A percentile compares a stretch with the other conserved stretches of the same genome.
phyloP scores from a whole-genome alignment of 2,329 filamentous ascomycete species.

The Immersiporthe knoxdaviesiana region DNA sequence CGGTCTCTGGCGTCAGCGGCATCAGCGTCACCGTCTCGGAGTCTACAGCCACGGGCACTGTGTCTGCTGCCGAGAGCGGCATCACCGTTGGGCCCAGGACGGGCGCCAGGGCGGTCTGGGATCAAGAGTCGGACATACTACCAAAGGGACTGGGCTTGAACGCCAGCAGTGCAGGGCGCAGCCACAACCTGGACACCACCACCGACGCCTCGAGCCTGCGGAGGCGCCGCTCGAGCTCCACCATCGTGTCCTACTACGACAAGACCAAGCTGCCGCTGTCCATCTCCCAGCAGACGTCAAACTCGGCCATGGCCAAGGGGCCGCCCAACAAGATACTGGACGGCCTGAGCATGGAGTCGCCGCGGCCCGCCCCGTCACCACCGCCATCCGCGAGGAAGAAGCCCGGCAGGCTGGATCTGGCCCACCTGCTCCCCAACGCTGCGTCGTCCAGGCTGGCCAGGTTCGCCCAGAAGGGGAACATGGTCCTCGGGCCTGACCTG shows the following conservation, averaged over 20 bases:
- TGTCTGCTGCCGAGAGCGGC: conserved; percentile 30
- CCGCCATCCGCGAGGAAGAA: conserved; percentile 48
- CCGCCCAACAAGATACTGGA: conserved; percentile 51
- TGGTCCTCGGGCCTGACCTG: conserved; percentile 43
- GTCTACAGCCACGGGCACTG: conserved; percentile 41
- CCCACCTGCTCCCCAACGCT: conserved; percentile 44
- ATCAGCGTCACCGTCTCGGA: conserved; percentile 52
- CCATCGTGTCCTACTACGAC: conserved; percentile 62
- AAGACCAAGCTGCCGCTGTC: conserved; percentile 57
- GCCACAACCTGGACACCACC: conserved; percentile 34
- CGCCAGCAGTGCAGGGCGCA: conserved; percentile 34
- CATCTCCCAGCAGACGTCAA: conserved; percentile 63
- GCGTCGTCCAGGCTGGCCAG: conserved; percentile 34
- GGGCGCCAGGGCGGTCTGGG: conserved; percentile 41
- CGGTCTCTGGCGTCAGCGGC: conserved; percentile 46
- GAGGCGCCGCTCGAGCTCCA: conserved; percentile 57
- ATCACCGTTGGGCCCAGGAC: conserved; percentile 33
- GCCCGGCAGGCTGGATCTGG: conserved; percentile 54
- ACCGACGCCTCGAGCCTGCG: conserved; percentile 51
- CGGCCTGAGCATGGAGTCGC: conserved; percentile 49
- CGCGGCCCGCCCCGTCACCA: conserved; percentile 35
- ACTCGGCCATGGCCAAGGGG: conserved; percentile 61
- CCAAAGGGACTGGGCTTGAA: conserved; percentile 38
- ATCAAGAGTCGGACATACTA: conserved; percentile 52
- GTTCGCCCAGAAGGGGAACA: conserved; percentile 31